A percentile compares a stretch with the other conserved stretches of the same genome.
Evolutionary conservation across 139 green algal species (phyloP).

Genomic region (Spirogloea muscicola): DNA sequence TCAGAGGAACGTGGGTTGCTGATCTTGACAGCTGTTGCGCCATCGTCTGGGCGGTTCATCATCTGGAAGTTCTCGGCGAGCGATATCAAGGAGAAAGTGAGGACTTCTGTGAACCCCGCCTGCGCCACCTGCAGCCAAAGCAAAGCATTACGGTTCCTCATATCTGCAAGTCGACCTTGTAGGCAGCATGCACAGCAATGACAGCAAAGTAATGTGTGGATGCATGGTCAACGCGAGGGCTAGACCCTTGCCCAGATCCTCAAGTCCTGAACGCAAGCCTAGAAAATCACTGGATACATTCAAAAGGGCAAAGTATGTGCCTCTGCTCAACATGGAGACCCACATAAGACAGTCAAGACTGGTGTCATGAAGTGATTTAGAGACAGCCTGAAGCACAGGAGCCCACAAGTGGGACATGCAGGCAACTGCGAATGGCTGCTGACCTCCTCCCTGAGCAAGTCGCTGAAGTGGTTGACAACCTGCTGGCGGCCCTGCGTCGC

Average conservation of each 20-base stretch:
- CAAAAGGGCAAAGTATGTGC: no score
- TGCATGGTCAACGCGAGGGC: no score
- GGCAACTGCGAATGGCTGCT: background rate
- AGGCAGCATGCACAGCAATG: no score
- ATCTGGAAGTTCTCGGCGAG: conserved; percentile 81
- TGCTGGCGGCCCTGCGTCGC: conserved; percentile 74
- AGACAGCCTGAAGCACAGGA: background rate
- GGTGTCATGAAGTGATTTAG: background rate
- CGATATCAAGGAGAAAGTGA: conserved; percentile 84
- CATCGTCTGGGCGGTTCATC: conserved; percentile 67
- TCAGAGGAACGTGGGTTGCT: conserved; percentile 72
- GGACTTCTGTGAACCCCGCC: conserved; percentile 77
- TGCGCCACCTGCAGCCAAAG: conserved; percentile 57
- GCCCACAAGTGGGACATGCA: background rate
- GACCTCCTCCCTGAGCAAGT: conserved; percentile 79
- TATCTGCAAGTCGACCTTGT: no score
- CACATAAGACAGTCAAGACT: no score
- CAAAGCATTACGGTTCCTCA: no score
- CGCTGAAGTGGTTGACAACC: conserved; percentile 84
- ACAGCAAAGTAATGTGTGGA: no score
- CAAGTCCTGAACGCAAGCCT: no score
- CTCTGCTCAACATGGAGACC: no score
- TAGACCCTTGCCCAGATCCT: no score
- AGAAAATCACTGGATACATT: no score
- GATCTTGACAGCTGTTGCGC: conserved; percentile 72